Conservation (phyloP, 192 early-diverging fungal genomes). For the Backusella macrospora region DNA sequence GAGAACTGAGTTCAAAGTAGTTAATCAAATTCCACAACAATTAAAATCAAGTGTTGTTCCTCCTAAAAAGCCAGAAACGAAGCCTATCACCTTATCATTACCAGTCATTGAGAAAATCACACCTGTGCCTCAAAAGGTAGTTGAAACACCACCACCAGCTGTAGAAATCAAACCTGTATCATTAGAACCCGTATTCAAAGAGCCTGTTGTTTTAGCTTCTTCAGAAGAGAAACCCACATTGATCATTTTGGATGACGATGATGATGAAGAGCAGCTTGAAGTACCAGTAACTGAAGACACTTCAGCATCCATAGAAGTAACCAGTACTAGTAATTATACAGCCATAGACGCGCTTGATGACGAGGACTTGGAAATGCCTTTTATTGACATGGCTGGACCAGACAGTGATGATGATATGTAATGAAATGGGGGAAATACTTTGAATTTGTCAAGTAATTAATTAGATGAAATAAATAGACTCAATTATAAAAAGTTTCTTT, state of each 20-base stretch:
- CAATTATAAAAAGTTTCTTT: background rate
- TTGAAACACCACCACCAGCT: background rate
- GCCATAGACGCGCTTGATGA: background rate
- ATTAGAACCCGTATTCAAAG: background rate
- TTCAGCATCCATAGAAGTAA: background rate
- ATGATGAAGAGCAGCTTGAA: background rate
- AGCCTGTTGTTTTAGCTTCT: background rate
- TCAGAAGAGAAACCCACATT: background rate
- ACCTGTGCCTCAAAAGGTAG: background rate
- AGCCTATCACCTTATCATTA: background rate
- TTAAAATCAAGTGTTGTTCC: background rate
- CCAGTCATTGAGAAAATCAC: background rate
- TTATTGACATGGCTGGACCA: slow-evolving; percentile 39
- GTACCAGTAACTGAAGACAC: background rate
- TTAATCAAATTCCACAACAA: background rate
- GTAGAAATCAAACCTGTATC: background rate
- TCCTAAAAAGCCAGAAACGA: background rate
- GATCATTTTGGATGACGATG: background rate
- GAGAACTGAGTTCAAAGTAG: background rate
- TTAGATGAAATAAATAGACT: background rate
- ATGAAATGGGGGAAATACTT: background rate
- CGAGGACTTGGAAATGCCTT: slow-evolving; percentile 37
- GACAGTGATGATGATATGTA: slow-evolving; percentile 37
- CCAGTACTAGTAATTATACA: background rate
- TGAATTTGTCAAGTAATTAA: background rate